Evolutionary conservation across 2,329 filamentous ascomycete species (phyloP), one percentile per base, ranked within the genome.

Genomic region (Ophiostoma himal-ulmi): DNA sequence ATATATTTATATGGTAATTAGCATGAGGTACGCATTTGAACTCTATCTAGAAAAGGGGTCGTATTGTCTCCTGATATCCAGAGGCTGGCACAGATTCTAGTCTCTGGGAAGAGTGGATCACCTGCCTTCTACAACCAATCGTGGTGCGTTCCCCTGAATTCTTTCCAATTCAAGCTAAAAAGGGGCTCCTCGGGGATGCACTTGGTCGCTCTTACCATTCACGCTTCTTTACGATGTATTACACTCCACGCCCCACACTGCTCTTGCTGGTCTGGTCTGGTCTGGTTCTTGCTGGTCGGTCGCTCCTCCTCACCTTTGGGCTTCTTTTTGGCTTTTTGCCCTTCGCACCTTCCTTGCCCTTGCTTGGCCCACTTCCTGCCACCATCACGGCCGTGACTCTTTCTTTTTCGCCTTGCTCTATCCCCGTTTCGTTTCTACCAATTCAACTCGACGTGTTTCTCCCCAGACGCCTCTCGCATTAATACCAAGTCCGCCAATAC

Each of bases 81-180:
- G 41, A 36, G 39, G 60, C 60, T 64, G 60, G 60, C 34, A 64
- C n/a, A 26, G 52, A 57, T 57, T 57, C 22, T 37, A n/a, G 30
- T 20, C 30, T 64, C 34, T 39, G 30, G 13, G 34, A 20, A 30
- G 60, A 36, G 39, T 66, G 66, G 68, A 44, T 37, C 22, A 4
- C n/a, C n/a, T 5, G 20, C 17, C 5, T 6, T 5, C n/a, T 17
- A 20, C 14, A 65, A 66, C 70, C 72, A 73, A 73, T 73, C 67
- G 20, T 36, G 20, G 5, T 6, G 22, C 3, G 13, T n/a, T 41
- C 68, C 71, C 71, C 71, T 71, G 70, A 71, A 66, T 30, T 70
- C 68, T 39, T 54, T 26, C 68, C 71, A 48, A 41, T 70, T 72
- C 60, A 44, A 71, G 67, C 36, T 60, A 68, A 57, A 70, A 66